A percentile compares a stretch with the other conserved stretches of the same genome.
Conservation (phyloP, 805 yeast species). For the Saturnispora besseyi region DNA sequence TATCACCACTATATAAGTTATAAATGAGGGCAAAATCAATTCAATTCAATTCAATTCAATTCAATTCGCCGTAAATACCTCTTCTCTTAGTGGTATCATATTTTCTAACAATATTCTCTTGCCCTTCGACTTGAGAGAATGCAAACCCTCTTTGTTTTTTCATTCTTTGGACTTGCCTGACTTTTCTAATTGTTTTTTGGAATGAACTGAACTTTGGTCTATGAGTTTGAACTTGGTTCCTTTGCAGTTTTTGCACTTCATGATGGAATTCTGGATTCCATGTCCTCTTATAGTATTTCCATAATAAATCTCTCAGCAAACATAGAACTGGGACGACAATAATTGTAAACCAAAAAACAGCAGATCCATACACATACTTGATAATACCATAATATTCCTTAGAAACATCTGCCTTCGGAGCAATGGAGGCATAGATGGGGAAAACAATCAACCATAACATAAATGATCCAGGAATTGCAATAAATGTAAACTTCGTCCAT, state of each 20-base stretch:
- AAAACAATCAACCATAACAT: conserved; percentile 73
- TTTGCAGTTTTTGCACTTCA: conserved; percentile 93
- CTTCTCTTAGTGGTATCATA: conserved; percentile 83
- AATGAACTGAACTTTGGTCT: conserved; percentile 95
- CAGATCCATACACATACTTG: conserved; percentile 64
- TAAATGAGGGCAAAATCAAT: neutral
- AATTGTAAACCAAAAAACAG: conserved; percentile 74
- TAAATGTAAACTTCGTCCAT: conserved; percentile 89
- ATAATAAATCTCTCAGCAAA: conserved; percentile 75
- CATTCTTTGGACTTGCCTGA: conserved; percentile 96
- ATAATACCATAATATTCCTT: conserved; percentile 77
- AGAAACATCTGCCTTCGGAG: conserved; percentile 77
- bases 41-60: conserved; percentile 14
- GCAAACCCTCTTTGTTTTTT: conserved; percentile 98
- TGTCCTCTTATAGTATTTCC: conserved; percentile 93
- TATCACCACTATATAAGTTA: neutral
- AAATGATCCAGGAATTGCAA: conserved; percentile 94
- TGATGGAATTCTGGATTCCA: conserved; percentile 90
- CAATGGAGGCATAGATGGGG: conserved; percentile 79
- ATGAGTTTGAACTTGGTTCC: conserved; percentile 85
- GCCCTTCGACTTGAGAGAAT: conserved; percentile 92
- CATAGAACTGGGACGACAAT: conserved; percentile 73
- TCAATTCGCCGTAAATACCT: conserved; percentile 27
- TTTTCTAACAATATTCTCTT: conserved; percentile 82
- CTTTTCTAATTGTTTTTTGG: conserved; percentile 94